phyloP scores from a whole-genome alignment of 2,329 filamentous ascomycete genomes.

The Clarireedia hainanense region DNA sequence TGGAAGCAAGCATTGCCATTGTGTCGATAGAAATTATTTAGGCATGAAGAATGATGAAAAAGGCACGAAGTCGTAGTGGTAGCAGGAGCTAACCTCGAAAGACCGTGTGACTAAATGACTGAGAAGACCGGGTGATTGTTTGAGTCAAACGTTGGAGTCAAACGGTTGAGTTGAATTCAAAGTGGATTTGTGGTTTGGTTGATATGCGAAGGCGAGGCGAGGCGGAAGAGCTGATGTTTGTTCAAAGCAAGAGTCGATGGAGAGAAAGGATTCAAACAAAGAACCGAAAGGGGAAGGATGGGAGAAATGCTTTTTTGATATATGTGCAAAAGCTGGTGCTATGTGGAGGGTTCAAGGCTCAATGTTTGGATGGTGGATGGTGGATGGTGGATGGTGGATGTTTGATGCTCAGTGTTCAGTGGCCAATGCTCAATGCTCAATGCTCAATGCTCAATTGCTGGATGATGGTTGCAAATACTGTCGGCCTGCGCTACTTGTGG shows the following conservation, averaged over 20 bases:
- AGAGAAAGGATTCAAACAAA: background rate
- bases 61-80: background rate
- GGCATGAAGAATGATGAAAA: slow-evolving; percentile 16
- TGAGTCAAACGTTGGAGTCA: background rate
- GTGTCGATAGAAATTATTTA: slow-evolving; percentile 16
- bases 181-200: background rate
- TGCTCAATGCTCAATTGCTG: slow-evolving; percentile 4
- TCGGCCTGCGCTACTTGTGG: background rate
- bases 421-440: background rate
- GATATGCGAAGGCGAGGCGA: background rate
- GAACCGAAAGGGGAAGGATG: background rate
- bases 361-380: background rate
- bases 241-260: background rate
- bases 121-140: background rate
- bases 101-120: background rate
- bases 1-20: slow-evolving; percentile 76
- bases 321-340: too few species aligned
- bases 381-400: background rate
- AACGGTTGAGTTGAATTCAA: background rate
- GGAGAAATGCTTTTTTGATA: background rate
- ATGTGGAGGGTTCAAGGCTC: background rate
- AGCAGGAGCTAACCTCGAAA: background rate
- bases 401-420: background rate
- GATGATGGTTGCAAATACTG: background rate
- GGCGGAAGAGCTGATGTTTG: background rate